Base-by-base conservation (phyloP, 257 asterid species). In the Lavandula angustifolia region DNA sequence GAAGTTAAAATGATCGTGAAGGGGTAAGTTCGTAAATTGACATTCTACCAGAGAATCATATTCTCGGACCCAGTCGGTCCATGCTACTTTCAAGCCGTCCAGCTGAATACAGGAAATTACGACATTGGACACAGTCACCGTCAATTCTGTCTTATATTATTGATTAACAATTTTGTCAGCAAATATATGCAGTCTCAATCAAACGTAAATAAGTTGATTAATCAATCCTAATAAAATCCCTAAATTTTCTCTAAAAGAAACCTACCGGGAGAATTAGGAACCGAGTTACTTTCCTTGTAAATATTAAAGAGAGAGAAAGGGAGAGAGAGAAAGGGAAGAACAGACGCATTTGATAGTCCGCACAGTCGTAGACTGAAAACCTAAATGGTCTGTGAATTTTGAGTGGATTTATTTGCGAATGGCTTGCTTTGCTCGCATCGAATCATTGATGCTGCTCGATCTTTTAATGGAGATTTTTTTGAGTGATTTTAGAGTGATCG, bases 401-500 rank as follows among this genome's bases (percentile, higher is more conserved):
- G 42, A 32, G 40, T 54, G 41, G 65, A 50, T 68, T 51, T 18
- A 58, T 52, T 75, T 34, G 49, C 43, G 43, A 48, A 62, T 68
- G 57, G 72, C 37, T 53, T 48, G 72, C 66, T 32, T 44, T 54
- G 64, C 18, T 64, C 68, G 65, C 62, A 64, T 62, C 62, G 66
- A 27, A 38, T 62, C 9, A 17, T 59, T 57, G 32, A 14, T 32
- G 54, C 56, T 3, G 61, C 59, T 67, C 66, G 68, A 65, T 71
- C 54, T n/a, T 9, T 27, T 32, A 16, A 0, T 56, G 13, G 37
- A 17, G 6, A n/a, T 38, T n/a, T 42, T 18, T 65, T 69, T 31
- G 52, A 38, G 33, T 58, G 50, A 9, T 29, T 34, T 73, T 17
- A 52, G 51, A 63, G 68, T 67, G 80, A 74, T 73, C 78, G 75